Evolutionary conservation across 352 stramenopile species (phyloP), one percentile per base, ranked within the genome.

Genomic region (Globisporangium polare): DNA sequence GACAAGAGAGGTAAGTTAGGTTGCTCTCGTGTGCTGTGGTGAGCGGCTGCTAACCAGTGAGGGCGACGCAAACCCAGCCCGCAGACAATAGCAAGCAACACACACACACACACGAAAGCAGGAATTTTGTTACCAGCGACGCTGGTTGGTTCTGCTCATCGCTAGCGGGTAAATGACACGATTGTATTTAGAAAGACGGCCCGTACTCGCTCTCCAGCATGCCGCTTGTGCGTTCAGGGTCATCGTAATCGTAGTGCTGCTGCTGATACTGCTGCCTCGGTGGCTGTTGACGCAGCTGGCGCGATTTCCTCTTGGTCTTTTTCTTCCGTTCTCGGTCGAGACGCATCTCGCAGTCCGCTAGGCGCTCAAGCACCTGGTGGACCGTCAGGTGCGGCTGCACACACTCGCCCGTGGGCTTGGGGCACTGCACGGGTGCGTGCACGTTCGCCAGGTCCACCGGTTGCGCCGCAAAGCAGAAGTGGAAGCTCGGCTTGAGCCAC

Each of bases 281-380:
- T 15, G 33, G 12, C 22, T 50, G 56, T 45, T 24, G n/a, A 26
- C 17, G 22, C 18, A 35, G 9, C 13, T 31, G 42, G 15, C 37
- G 42, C 20, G 53, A n/a, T 17, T 55, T 20, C n/a, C 41, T 27
- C 41, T 62, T 69, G 22, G 6, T 24, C 15, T 50, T 49, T 33
- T 18, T 65, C 13, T 70, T 68, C 26, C 74, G 74, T 5, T 35
- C 42, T 43, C 73, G 63, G n/a, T 66, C 66, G 20, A 60, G 51
- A 1, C 74, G 74, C 12, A 86, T 45, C 12, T 67, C 46, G 2
- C 65, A 61, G 41, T 91, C 72, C 1, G 79, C 79, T 5, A 91
- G 58, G 8, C 73, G 76, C 31, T 89, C 75, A 0, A 79, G 68
- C 26, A 91, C 69, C 6, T 83, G 72, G 22, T 87, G 70, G 0